Evolutionary conservation across 768 basidiomycete genomes (phyloP), one percentile per base, ranked within the genome.

Genomic region (Rubroboletus pulcherrimus): DNA sequence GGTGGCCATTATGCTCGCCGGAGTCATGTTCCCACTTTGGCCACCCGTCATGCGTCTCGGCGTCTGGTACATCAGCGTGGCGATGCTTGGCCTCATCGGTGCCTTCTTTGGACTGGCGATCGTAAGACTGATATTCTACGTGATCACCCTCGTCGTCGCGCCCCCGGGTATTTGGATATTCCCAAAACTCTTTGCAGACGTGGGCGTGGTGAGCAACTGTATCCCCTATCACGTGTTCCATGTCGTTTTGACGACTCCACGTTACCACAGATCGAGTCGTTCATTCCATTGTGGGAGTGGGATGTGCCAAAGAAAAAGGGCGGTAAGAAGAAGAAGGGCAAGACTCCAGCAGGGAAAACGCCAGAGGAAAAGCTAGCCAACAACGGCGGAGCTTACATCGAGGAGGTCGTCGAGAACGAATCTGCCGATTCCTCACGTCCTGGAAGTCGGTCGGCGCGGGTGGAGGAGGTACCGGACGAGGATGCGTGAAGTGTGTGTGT

Each of bases 11-110:
- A 93, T 98, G 79, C 86, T 99, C 41, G 94, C 89, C 5, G 95
- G 91, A 2, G 95, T 98, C 67, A 97, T 99, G 94, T 99, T 97
- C 84, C 97, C 97, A 4, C 81, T 99, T 15, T 99, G 97, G 97
- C 97, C 97, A 2, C 84, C 89, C 47, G 85, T 84, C 64, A 84
- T 99, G 82, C 83, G 96, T 14, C 76, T 95, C 31, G 95, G 96
- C 35, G 96, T 95, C 54, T 98, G 91, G 89, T 99, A 99, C 72
- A 77, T 99, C 60, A 90, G 87, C 62, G 86, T 98, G 55, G 89
- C 75, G 44, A 86, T 94, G 74, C 79, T 99, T 40, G 91, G 89
- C 31, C 78, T 98, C 59, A 82, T 98, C 54, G 95, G 84, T 34
- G 75, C 92, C 54, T 95, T 99, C 77, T 93, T 98, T 67, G 93